These are phyloP conservation scores for Colletotrichum trifolii DNA, from an alignment of 2,329 filamentous ascomycete genomes.

Conservation along the genomic window DNA sequence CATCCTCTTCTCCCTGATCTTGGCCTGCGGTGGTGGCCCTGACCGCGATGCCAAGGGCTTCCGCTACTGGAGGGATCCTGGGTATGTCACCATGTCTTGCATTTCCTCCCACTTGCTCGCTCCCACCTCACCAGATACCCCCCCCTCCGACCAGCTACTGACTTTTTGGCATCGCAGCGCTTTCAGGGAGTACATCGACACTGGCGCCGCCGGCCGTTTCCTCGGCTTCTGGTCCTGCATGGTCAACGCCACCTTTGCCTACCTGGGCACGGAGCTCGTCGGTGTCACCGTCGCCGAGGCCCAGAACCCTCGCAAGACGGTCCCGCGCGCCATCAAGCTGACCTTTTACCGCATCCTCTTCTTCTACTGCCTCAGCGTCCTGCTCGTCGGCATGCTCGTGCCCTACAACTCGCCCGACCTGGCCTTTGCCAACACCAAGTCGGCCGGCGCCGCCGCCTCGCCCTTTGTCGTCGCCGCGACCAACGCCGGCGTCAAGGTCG, in stretches of 20 bases:
- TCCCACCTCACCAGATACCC: neutral
- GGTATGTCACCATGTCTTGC: slow-evolving; percentile 44
- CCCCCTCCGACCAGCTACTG: too few relatives aligned
- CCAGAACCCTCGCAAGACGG: slow-evolving; percentile 80
- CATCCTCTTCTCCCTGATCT: slow-evolving; percentile 72
- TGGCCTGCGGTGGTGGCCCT: slow-evolving; percentile 74
- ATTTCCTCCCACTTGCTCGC: neutral
- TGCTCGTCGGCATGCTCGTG: slow-evolving; percentile 81
- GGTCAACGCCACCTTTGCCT: slow-evolving; percentile 83
- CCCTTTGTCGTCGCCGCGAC: slow-evolving; percentile 81
- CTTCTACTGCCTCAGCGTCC: slow-evolving; percentile 81
- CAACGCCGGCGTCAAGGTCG: slow-evolving; percentile 68
- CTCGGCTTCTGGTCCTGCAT: slow-evolving; percentile 76
- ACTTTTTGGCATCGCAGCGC: slow-evolving; percentile 46
- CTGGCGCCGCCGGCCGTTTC: slow-evolving; percentile 62
- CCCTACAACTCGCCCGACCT: slow-evolving; percentile 75
- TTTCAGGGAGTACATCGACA: slow-evolving; percentile 59
- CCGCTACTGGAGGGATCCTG: slow-evolving; percentile 73
- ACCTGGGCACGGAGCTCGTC: slow-evolving; percentile 80
- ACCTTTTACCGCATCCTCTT: slow-evolving; percentile 86
- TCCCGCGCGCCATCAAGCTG: slow-evolving; percentile 81
- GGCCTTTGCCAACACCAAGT: slow-evolving; percentile 62
- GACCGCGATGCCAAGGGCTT: slow-evolving; percentile 72
- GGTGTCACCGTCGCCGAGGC: slow-evolving; percentile 84
- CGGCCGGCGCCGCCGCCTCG: slow-evolving; percentile 68